These are phyloP conservation scores for Dichotomocladium elegans DNA, from an alignment of 371 early-diverging fungal species.

Conservation along the genomic window DNA sequence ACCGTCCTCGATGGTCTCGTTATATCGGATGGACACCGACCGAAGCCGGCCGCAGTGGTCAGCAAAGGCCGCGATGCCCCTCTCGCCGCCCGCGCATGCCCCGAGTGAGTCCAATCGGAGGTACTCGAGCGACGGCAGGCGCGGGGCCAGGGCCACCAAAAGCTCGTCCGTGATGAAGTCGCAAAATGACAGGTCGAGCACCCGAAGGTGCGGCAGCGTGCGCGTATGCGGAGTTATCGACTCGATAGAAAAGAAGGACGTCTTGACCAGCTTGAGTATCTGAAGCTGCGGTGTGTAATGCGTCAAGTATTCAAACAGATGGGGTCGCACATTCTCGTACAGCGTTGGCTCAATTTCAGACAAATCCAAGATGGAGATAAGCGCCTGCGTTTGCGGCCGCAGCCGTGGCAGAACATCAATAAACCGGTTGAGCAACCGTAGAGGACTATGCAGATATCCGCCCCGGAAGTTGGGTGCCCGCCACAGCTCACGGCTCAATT, in stretches of 20 bases:
- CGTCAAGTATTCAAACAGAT: constrained; percentile 19
- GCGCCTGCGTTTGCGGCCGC: not conserved
- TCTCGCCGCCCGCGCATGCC: constrained; percentile 10
- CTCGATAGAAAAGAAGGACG: constrained; percentile 10
- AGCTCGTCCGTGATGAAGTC: constrained; percentile 25
- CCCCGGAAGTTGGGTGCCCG: constrained; percentile 9
- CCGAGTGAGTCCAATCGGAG: constrained; percentile 16
- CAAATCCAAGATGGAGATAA: constrained; percentile 17
- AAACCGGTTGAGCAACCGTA: constrained; percentile 24
- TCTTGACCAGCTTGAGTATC: constrained; percentile 14
- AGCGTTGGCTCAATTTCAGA: constrained; percentile 21
- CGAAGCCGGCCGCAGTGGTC: constrained; percentile 17
- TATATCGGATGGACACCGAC: constrained; percentile 17
- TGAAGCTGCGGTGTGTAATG: constrained; percentile 10
- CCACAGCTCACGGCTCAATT: constrained; percentile 8
- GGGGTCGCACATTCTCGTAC: constrained; percentile 24
- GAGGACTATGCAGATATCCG: constrained; percentile 13
- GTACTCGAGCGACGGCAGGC: constrained; percentile 11
- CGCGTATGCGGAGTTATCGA: not conserved
- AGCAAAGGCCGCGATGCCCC: constrained; percentile 28
- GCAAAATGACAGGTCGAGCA: constrained; percentile 24
- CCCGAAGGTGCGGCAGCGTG: constrained; percentile 11
- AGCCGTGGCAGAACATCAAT: constrained; percentile 15
- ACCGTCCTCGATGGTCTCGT: constrained; percentile 19
- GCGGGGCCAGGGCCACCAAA: constrained; percentile 21